Evolutionary conservation across 139 green algal genomes (phyloP).

Genomic region (Eudorina sp.): DNA sequence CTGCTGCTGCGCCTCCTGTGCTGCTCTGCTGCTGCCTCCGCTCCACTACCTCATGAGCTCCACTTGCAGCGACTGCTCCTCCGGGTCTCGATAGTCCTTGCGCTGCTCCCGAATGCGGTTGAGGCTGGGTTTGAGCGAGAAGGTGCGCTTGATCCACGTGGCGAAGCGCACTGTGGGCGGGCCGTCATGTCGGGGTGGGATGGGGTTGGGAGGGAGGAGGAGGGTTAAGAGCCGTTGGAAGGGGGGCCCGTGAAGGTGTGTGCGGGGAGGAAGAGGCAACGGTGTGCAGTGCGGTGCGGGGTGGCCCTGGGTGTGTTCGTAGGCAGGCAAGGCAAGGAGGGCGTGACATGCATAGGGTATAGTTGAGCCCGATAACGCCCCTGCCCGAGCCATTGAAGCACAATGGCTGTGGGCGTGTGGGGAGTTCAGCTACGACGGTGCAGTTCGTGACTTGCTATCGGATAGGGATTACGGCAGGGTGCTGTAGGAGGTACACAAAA

Average conservation of each 20-base stretch:
- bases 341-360: too few relatives aligned
- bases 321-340: too few relatives aligned
- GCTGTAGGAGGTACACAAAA: too few relatives aligned
- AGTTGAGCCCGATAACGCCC: too few relatives aligned
- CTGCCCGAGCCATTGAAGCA: too few relatives aligned
- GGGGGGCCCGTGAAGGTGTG: background rate
- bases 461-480: too few relatives aligned
- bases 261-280: background rate
- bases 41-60: constrained; percentile 64
- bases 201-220: background rate
- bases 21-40: background rate
- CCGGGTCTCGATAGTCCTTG: constrained; percentile 57
- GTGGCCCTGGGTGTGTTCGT: too few relatives aligned
- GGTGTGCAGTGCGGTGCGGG: too few relatives aligned
- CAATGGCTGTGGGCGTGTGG: too few relatives aligned
- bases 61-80: constrained; percentile 53
- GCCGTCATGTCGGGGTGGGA: too few relatives aligned
- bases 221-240: background rate
- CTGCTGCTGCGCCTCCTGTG: background rate
- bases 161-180: constrained; percentile 70
- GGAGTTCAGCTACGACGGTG: too few relatives aligned
- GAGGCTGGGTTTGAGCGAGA: constrained; percentile 76
- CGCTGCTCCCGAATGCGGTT: constrained; percentile 68
- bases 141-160: constrained; percentile 77
- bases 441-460: too few relatives aligned